Conservation (phyloP, 2,329 filamentous ascomycete species). For the Neonectria magnoliae region DNA sequence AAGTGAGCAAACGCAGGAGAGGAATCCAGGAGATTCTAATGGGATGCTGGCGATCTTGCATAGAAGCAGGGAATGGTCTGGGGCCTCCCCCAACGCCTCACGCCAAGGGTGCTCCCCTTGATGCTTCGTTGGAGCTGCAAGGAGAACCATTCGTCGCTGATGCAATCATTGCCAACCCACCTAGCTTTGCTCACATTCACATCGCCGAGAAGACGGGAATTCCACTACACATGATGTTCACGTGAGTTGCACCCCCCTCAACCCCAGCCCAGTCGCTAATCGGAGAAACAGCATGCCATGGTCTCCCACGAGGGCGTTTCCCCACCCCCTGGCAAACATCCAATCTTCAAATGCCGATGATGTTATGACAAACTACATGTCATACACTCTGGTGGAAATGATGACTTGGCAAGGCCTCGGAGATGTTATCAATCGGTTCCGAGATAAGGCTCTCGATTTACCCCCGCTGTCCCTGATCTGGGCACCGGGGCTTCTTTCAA, state of each 20-base stretch:
- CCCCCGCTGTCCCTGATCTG: slow-evolving; percentile 83
- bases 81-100: slow-evolving; percentile 60
- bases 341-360: slow-evolving; percentile 79
- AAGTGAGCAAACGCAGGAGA: slow-evolving; percentile 77
- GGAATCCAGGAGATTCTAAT: slow-evolving; percentile 83
- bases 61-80: slow-evolving; percentile 77
- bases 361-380: slow-evolving; percentile 82
- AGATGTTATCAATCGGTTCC: slow-evolving; percentile 89
- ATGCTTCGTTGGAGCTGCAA: slow-evolving; percentile 45
- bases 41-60: slow-evolving; percentile 88
- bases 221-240: slow-evolving; percentile 89
- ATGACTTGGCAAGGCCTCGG: slow-evolving; percentile 93
- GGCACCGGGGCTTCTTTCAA: slow-evolving; percentile 81
- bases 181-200: slow-evolving; percentile 80
- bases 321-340: slow-evolving; percentile 87
- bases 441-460: slow-evolving; percentile 77
- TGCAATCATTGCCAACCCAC: slow-evolving; percentile 81
- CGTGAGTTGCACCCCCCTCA: slow-evolving; percentile 62
- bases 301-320: slow-evolving; percentile 85
- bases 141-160: slow-evolving; percentile 82
- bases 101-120: slow-evolving; percentile 57
- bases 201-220: slow-evolving; percentile 79
- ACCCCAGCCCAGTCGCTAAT: slow-evolving; percentile 41
- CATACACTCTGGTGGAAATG: slow-evolving; percentile 87
- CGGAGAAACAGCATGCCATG: slow-evolving; percentile 81